Percentiles rank a stretch among this genome's conserved stretches.
These are phyloP conservation scores for Catharanthus roseus DNA, from an alignment of 257 asterid genomes.

Conservation along the genomic window DNA sequence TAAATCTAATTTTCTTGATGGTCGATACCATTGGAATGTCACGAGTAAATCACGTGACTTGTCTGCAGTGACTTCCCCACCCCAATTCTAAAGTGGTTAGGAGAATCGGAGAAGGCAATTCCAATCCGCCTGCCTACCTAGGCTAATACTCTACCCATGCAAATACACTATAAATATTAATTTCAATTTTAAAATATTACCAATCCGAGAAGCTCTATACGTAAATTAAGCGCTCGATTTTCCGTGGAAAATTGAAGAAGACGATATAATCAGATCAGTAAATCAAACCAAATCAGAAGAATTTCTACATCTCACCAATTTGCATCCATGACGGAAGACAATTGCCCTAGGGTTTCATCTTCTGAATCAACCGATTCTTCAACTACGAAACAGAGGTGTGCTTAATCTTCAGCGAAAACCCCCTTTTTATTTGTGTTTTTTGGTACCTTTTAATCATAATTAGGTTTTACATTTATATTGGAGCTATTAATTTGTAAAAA, in stretches of 20 bases:
- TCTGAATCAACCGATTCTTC: conserved; percentile 55
- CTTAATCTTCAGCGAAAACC: conserved; percentile 6
- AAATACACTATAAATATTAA: no score
- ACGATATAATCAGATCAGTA: background rate
- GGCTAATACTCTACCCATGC: background rate
- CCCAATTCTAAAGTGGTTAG: no score
- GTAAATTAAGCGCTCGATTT: background rate
- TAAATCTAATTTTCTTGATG: no score
- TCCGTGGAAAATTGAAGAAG: background rate
- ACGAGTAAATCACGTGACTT: no score
- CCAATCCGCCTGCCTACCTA: no score
- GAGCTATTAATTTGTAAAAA: background rate
- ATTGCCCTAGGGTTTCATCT: conserved; percentile 60
- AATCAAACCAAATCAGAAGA: background rate
- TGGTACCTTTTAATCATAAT: background rate
- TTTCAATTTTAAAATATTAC: no score
- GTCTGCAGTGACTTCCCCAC: no score
- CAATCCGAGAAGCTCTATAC: no score
- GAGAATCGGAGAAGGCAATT: no score
- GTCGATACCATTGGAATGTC: no score
- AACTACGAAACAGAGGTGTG: conserved; percentile 80
- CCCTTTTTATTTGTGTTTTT: background rate
- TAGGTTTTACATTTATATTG: background rate
- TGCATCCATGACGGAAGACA: conserved; percentile 57
- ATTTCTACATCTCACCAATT: background rate